These are phyloP conservation scores for Boletus pseudopeckii DNA, from an alignment of 768 basidiomycete species.

Conservation along the genomic window DNA sequence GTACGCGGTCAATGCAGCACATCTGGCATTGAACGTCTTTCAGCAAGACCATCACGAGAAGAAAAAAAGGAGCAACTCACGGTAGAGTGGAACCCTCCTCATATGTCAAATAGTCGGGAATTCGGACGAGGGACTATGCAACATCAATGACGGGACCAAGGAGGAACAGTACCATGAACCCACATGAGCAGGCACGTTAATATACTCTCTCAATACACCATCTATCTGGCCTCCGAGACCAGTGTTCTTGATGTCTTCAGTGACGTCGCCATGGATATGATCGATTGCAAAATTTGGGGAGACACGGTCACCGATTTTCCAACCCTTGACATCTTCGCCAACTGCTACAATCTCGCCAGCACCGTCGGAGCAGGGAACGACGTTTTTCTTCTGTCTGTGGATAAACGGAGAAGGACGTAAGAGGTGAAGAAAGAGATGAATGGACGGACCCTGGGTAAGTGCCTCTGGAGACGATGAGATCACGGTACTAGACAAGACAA, in stretches of 20 bases:
- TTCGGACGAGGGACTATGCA: slow-evolving; percentile 43
- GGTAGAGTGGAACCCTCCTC: slow-evolving; percentile 66
- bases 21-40: slow-evolving; percentile 29
- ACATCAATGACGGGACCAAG: background rate
- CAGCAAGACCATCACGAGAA: background rate
- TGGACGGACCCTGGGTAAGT: slow-evolving; percentile 35
- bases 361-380: slow-evolving; percentile 44
- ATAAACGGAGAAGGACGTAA: slow-evolving; percentile 19
- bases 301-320: slow-evolving; percentile 56
- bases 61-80: slow-evolving; percentile 29
- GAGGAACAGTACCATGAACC: background rate
- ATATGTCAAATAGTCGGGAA: slow-evolving; percentile 57
- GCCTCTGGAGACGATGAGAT: slow-evolving; percentile 41
- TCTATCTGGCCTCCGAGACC: slow-evolving; percentile 46
- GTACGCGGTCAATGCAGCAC: slow-evolving; percentile 64
- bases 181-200: slow-evolving; percentile 46
- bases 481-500: slow-evolving; percentile 41
- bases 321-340: slow-evolving; percentile 38
- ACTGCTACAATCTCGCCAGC: slow-evolving; percentile 55
- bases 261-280: slow-evolving; percentile 45
- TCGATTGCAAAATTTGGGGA: slow-evolving; percentile 50
- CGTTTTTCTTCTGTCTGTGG: slow-evolving; percentile 23
- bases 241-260: slow-evolving; percentile 32
- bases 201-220: slow-evolving; percentile 55
- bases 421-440: slow-evolving; percentile 26